Evolutionary conservation across 2,329 filamentous ascomycete genomes (phyloP).

Genomic region (Aspergillus pseudonomiae): DNA sequence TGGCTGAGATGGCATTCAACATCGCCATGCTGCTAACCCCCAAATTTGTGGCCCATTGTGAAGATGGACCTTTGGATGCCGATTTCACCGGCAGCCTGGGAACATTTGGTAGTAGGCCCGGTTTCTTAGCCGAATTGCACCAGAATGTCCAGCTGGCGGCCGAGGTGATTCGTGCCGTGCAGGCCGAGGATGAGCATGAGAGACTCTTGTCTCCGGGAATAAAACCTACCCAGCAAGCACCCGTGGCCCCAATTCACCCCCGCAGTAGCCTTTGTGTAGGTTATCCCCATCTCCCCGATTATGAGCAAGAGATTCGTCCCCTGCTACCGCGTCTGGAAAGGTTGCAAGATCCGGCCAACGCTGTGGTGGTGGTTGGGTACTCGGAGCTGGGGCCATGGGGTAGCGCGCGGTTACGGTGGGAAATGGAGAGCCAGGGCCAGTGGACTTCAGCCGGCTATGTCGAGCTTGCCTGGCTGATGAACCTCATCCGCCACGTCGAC

Average conservation of each 20-base stretch:
- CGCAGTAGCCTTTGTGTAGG: too few relatives aligned
- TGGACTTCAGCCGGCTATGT: constrained; percentile 98
- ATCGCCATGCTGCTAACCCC: constrained; percentile 94
- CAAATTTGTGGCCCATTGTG: constrained; percentile 90
- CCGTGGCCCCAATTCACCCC: too few relatives aligned
- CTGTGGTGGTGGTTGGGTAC: constrained; percentile 96
- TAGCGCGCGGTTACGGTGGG: constrained; percentile 96
- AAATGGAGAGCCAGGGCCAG: constrained; percentile 96
- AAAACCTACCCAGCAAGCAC: too few relatives aligned
- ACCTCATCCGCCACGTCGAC: constrained; percentile 98
- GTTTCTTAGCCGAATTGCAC: too few relatives aligned
- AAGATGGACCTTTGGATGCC: constrained; percentile 92
- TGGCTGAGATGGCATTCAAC: constrained; percentile 99
- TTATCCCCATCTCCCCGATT: too few relatives aligned
- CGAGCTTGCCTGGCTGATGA: constrained; percentile 99
- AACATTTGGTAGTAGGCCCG: constrained; percentile 65
- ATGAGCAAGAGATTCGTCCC: too few relatives aligned
- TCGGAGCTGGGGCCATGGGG: constrained; percentile 85
- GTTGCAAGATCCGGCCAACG: constrained; percentile 97
- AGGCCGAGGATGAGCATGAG: too few relatives aligned
- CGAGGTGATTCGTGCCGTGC: too few relatives aligned
- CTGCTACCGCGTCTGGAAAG: constrained; percentile 50
- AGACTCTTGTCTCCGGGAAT: too few relatives aligned
- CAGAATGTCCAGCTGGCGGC: too few relatives aligned
- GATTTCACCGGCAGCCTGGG: constrained; percentile 97